phyloP scores from a whole-genome alignment of 192 early-diverging fungal genomes.

The Chytriomyces hyalinus region DNA sequence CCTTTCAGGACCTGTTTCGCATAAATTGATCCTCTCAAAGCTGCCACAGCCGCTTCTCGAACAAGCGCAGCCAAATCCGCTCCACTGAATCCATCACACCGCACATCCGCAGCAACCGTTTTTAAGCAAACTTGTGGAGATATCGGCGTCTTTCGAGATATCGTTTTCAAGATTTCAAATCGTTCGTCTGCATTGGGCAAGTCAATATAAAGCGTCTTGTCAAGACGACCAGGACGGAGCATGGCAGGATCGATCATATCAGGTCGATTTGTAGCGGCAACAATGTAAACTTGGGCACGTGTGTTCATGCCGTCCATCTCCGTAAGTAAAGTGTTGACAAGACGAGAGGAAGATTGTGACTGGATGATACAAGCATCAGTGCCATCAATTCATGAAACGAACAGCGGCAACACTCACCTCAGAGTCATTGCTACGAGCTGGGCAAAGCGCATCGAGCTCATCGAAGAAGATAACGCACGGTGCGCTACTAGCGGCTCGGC shows the following conservation, averaged over 20 bases:
- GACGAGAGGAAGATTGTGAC: slow-evolving; percentile 87
- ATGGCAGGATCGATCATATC: slow-evolving; percentile 98
- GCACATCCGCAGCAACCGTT: slow-evolving; percentile 47
- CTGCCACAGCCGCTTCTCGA: slow-evolving; percentile 73
- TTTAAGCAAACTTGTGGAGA: slow-evolving; percentile 50
- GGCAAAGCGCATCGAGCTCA: slow-evolving; percentile 93
- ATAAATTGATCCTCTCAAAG: slow-evolving; percentile 71
- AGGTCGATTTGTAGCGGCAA: slow-evolving; percentile 97
- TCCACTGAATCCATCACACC: slow-evolving; percentile 65
- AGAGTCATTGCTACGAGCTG: slow-evolving; percentile 81
- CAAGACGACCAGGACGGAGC: slow-evolving; percentile 94
- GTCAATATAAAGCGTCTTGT: slow-evolving; percentile 97
- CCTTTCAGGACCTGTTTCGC: slow-evolving; percentile 19
- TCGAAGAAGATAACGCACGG: slow-evolving; percentile 99
- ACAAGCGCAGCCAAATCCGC: slow-evolving; percentile 65
- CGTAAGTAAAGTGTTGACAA: slow-evolving; percentile 96
- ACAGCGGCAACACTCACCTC: slow-evolving; percentile 63
- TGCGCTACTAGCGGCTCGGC: slow-evolving; percentile 86
- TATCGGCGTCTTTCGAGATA: slow-evolving; percentile 56
- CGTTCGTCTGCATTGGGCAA: slow-evolving; percentile 82
- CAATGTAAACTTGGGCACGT: slow-evolving; percentile 89
- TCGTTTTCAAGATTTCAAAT: slow-evolving; percentile 80
- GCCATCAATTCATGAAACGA: slow-evolving; percentile 15
- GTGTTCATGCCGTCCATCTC: slow-evolving; percentile 95
- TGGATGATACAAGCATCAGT: slow-evolving; percentile 39